These are phyloP conservation scores for Bruguiera parviflora DNA, from an alignment of 345 rosid genomes.

Conservation along the genomic window DNA sequence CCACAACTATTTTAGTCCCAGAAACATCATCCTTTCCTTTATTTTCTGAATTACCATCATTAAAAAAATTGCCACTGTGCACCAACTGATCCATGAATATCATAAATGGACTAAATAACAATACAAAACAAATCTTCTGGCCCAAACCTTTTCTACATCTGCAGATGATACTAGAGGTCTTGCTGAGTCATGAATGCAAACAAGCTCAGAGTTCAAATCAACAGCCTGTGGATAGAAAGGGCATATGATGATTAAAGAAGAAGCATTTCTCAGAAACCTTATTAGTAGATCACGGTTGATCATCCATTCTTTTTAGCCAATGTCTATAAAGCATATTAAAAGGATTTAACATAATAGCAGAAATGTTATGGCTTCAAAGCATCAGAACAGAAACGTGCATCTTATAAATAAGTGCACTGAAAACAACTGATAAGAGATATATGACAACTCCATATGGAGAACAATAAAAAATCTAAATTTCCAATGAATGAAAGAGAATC, in stretches of 20 bases:
- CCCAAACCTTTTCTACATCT: conserved; percentile 72
- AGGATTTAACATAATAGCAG: too few relatives aligned
- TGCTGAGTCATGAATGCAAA: conserved; percentile 92
- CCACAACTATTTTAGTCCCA: not conserved
- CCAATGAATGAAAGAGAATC: too few relatives aligned
- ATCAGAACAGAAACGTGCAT: too few relatives aligned
- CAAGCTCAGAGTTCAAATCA: conserved; percentile 70
- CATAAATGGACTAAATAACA: not conserved
- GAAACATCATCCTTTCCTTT: not conserved
- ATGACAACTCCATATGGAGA: too few relatives aligned
- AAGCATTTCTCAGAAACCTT: not conserved
- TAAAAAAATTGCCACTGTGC: not conserved
- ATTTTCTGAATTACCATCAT: not conserved
- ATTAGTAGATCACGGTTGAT: not conserved
- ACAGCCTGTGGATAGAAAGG: conserved; percentile 44
- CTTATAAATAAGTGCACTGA: too few relatives aligned
- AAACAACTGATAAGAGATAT: too few relatives aligned
- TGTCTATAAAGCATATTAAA: too few relatives aligned
- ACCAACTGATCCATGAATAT: not conserved
- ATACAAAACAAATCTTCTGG: not conserved
- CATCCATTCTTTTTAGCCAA: too few relatives aligned
- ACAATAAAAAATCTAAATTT: too few relatives aligned
- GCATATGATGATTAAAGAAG: not conserved
- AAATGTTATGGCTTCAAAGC: too few relatives aligned
- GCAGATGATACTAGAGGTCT: conserved; percentile 65